A percentile compares a stretch with the other conserved stretches of the same genome.
These are phyloP conservation scores for Thelephora terrestris DNA, from an alignment of 1,284 basidiomycete genomes.

Conservation along the genomic window DNA sequence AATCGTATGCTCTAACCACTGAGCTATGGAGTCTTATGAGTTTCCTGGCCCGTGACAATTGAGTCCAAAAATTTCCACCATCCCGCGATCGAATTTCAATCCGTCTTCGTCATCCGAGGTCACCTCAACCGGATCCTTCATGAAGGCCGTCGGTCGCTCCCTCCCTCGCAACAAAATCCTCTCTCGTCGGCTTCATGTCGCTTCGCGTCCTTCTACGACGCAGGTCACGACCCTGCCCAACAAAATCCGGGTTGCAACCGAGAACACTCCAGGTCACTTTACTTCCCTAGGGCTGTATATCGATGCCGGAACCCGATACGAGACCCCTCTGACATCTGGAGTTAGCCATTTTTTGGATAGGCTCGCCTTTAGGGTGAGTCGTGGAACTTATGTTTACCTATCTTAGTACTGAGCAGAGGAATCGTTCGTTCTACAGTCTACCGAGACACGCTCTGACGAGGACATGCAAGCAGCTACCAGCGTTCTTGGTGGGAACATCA, in stretches of 20 bases:
- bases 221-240: constrained; percentile 85
- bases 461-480: constrained; percentile 82
- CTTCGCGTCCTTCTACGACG: constrained; percentile 23
- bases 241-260: constrained; percentile 87
- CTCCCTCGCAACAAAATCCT: constrained; percentile 4
- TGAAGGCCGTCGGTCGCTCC: constrained; percentile 9
- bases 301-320: constrained; percentile 91
- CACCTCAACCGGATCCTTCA: neutral
- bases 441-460: constrained; percentile 46
- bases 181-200: constrained; percentile 8
- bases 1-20: constrained; percentile 33
- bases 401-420: neutral
- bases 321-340: constrained; percentile 67
- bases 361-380: constrained; percentile 89
- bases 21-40: constrained; percentile 23
- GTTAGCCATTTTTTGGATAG: constrained; percentile 90
- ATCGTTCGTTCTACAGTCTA: constrained; percentile 35
- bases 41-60: too few relatives aligned
- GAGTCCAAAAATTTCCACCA: too few relatives aligned
- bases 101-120: neutral
- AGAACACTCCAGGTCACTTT: constrained; percentile 89
- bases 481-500: constrained; percentile 85
- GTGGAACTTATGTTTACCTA: neutral
- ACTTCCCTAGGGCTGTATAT: constrained; percentile 90
- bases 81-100: too few relatives aligned